Evolutionary conservation across 2,329 filamentous ascomycete genomes (phyloP).

Genomic region (Septoria petroselini): DNA sequence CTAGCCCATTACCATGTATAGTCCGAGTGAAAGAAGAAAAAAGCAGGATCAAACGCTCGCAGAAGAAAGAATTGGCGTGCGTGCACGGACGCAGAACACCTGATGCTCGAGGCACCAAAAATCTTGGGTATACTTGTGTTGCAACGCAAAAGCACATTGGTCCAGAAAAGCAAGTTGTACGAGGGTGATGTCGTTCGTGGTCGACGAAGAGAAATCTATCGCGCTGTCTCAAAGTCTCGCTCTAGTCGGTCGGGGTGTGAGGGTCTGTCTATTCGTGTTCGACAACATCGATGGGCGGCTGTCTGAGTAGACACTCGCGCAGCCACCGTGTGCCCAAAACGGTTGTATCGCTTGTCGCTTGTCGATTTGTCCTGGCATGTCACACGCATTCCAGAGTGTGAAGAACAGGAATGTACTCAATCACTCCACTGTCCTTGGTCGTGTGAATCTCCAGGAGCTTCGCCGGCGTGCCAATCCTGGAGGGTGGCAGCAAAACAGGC

Average conservation of each 20-base stretch:
- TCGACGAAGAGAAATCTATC: neutral
- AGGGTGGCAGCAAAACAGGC: neutral
- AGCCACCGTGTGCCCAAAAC: neutral
- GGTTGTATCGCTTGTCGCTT: constrained; percentile 10
- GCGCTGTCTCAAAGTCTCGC: neutral
- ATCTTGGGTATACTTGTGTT: constrained; percentile 3
- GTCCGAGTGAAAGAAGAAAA: too few relatives aligned
- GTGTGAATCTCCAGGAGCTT: neutral
- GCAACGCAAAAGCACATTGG: neutral
- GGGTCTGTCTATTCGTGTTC: neutral
- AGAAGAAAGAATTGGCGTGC: too few relatives aligned
- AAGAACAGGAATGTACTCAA: neutral
- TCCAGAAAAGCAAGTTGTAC: neutral
- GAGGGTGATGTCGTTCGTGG: neutral
- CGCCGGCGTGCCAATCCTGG: neutral
- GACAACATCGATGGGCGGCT: neutral
- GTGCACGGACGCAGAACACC: too few relatives aligned
- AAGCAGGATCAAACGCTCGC: too few relatives aligned
- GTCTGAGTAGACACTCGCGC: neutral
- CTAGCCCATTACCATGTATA: too few relatives aligned
- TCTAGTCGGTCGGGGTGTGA: neutral
- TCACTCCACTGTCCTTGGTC: neutral
- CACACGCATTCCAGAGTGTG: neutral
- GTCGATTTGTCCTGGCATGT: neutral
- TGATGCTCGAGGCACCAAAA: neutral